Base-by-base conservation (phyloP, 768 basidiomycete genomes). In the Ephemerocybe angulata region DNA sequence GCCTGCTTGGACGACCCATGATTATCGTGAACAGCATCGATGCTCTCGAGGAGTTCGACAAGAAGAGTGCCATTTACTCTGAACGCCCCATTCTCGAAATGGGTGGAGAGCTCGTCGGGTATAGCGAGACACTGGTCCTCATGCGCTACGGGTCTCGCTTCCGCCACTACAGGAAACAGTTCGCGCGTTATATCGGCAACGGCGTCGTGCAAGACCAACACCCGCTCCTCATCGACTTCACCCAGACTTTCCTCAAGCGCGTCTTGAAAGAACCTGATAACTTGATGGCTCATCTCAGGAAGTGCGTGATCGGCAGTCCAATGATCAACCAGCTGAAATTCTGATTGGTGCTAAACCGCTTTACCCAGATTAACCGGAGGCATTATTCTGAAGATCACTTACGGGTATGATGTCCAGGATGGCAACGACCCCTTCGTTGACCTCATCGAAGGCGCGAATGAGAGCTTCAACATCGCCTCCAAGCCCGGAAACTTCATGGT, bases 381-480 rank as follows among this genome's bases (percentile, higher is more conserved):
- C 10, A 76, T 83, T 35, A 83, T 85, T 22, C 60, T 85, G 48
- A 72, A 75, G 24, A 69, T 83, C 10, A 77, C 81, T 1, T 82
- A 84, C 55, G 83, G 83, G 19, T 81, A 82, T 46, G 72, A 81
- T 52, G 80, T 83, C 4, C 71, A 75, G 57, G 82, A 83, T 19
- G 71, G 72, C 10, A 63, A 73, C 17, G 82, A 84, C 51, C 78
- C 80, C 0, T 80, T 79, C 52, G 69, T 84, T 2, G 63, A 71
- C 19, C 71, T 83, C 28, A 80, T 82, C 7, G 79, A 84, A 48
- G 62, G 60, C 4, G 80, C 82, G 13, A 83, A 72, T 40, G 75
- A 74, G 22, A 77, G 81, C 54, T 83, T 85, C 59, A 80, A 74
- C 30, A 65, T 58, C 8, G 77, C 81, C 6, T 76, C 77, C 0